A percentile compares a stretch with the other conserved stretches of the same genome.
These are phyloP conservation scores for Friedmanniomyces simplex DNA, from an alignment of 495 filamentous ascomycete species.

Conservation along the genomic window DNA sequence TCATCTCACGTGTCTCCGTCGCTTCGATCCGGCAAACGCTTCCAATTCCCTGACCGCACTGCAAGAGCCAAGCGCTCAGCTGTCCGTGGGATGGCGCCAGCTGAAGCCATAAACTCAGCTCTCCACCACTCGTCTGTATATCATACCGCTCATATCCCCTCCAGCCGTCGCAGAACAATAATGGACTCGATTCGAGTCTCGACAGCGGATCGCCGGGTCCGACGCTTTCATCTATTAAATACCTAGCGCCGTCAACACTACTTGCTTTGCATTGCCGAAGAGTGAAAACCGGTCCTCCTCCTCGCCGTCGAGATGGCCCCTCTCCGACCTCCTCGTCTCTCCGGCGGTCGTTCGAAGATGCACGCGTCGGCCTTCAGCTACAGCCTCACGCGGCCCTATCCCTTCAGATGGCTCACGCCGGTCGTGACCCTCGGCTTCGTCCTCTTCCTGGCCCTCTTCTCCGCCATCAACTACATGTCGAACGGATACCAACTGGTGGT, in stretches of 20 bases:
- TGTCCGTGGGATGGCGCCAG: background rate
- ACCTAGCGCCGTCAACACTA: background rate
- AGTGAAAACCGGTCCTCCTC: background rate
- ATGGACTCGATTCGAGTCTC: no score
- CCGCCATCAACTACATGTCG: constrained; percentile 24
- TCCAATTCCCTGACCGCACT: background rate
- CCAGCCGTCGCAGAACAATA: no score
- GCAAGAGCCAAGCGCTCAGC: background rate
- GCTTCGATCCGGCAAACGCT: background rate
- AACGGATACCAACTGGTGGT: constrained; percentile 18
- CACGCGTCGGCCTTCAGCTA: constrained; percentile 26
- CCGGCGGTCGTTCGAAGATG: background rate
- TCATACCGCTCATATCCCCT: no score
- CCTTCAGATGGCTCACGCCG: constrained; percentile 28
- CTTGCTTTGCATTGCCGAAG: background rate
- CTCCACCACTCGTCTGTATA: no score
- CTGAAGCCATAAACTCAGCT: background rate
- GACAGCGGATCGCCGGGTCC: no score
- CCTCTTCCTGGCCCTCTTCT: constrained; percentile 22
- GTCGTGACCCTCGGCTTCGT: constrained; percentile 22
- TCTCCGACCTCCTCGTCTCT: background rate
- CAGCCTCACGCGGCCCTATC: constrained; percentile 24
- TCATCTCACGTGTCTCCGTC: background rate
- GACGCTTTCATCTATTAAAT: background rate
- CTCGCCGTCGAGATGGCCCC: background rate